Conservation (phyloP, 371 early-diverging fungal genomes). For the Aphelidium insulamus region DNA sequence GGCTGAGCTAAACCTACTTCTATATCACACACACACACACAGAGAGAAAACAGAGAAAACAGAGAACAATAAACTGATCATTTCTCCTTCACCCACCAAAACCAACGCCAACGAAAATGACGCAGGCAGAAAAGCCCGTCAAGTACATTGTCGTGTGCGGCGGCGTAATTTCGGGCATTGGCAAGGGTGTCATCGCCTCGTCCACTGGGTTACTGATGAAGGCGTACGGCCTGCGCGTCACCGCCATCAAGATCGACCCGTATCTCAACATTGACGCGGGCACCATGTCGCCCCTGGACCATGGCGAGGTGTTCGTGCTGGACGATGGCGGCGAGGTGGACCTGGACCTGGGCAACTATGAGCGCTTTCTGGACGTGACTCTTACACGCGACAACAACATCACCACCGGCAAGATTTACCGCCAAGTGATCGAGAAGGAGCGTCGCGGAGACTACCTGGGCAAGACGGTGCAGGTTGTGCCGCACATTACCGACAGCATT, state of each 20-base stretch:
- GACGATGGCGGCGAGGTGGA: slow-evolving; percentile 99
- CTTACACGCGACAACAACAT: slow-evolving; percentile 93
- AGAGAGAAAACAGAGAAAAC: too few species aligned
- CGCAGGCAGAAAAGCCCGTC: too few species aligned
- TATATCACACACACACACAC: too few species aligned
- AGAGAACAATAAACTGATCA: too few species aligned
- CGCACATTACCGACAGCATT: slow-evolving; percentile 92
- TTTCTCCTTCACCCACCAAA: too few species aligned
- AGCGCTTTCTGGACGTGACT: slow-evolving; percentile 86
- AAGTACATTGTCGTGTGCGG: slow-evolving; percentile 97
- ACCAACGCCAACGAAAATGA: too few species aligned
- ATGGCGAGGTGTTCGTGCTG: slow-evolving; percentile 98
- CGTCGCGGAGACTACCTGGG: slow-evolving; percentile 92
- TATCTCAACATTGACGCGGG: slow-evolving; percentile 99
- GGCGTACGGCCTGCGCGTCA: slow-evolving; percentile 80
- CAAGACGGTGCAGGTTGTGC: slow-evolving; percentile 97
- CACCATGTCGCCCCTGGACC: slow-evolving; percentile 89
- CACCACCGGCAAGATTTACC: slow-evolving; percentile 96
- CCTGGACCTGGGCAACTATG: slow-evolving; percentile 98
- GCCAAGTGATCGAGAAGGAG: slow-evolving; percentile 82
- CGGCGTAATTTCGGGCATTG: slow-evolving; percentile 96
- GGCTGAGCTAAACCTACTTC: slow-evolving; percentile 17
- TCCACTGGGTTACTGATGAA: slow-evolving; percentile 91
- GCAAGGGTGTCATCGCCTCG: slow-evolving; percentile 97
- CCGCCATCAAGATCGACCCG: slow-evolving; percentile 98